Percentiles rank a stretch among this genome's conserved stretches.
These are phyloP conservation scores for Colletotrichum sp. DNA, from an alignment of 2,329 filamentous ascomycete genomes.

Conservation along the genomic window DNA sequence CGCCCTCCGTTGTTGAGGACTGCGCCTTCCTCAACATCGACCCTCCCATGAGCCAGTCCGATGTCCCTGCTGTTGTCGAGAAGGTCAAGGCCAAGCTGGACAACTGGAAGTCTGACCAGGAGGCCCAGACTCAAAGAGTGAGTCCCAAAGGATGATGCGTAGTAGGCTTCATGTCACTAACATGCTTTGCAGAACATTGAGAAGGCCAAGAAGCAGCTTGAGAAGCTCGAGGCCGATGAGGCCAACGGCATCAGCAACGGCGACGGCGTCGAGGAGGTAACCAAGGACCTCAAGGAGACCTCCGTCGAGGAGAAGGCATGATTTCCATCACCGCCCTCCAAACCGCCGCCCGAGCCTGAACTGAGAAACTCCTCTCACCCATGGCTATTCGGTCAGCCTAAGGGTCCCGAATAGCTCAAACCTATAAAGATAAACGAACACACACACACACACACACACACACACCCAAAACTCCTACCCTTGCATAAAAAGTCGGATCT, in stretches of 20 bases:
- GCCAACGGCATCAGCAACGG: constrained; percentile 54
- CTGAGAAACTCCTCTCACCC: not conserved
- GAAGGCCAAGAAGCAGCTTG: constrained; percentile 95
- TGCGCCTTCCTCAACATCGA: constrained; percentile 84
- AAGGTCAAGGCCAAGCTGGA: constrained; percentile 92
- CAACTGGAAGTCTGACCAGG: constrained; percentile 91
- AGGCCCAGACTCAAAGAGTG: constrained; percentile 88
- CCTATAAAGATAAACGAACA: not conserved
- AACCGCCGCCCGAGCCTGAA: constrained; percentile 17
- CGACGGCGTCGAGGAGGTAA: constrained; percentile 59
- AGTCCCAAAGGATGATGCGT: constrained; percentile 35
- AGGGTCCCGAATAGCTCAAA: not conserved
- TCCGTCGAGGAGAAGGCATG: constrained; percentile 58
- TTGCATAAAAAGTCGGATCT: constrained; percentile 17
- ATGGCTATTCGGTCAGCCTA: not conserved
- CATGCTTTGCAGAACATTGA: constrained; percentile 77
- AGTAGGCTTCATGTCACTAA: constrained; percentile 30
- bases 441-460: not conserved
- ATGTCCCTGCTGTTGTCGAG: constrained; percentile 80
- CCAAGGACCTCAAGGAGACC: constrained; percentile 56
- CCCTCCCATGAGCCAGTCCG: constrained; percentile 83
- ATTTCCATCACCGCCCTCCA: not conserved
- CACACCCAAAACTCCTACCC: not conserved
- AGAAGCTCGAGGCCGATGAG: constrained; percentile 78
- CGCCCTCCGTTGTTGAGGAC: constrained; percentile 90